phyloP scores from a whole-genome alignment of 169 alveolate species.

The Cryptosporidium parvum region DNA sequence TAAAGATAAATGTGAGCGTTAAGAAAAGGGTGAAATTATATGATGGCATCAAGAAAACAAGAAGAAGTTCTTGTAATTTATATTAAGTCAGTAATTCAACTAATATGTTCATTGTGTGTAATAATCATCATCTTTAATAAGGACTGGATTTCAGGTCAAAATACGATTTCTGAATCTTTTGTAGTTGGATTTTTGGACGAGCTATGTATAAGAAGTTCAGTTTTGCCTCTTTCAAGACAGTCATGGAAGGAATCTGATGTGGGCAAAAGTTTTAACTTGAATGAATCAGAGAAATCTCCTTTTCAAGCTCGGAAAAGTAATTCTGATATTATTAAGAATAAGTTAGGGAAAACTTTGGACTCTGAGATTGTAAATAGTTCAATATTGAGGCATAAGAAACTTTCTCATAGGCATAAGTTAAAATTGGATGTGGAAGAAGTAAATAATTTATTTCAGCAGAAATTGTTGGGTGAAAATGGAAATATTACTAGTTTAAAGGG shows the following conservation, averaged over 20 bases:
- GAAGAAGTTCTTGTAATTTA: conserved; percentile 54
- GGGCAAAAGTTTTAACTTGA: background rate
- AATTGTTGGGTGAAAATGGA: background rate
- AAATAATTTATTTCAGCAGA: background rate
- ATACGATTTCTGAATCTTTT: background rate
- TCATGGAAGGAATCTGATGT: background rate
- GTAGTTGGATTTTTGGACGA: conserved; percentile 30
- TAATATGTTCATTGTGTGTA: conserved; percentile 14
- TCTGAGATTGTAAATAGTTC: background rate
- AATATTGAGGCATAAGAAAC: conserved; percentile 1
- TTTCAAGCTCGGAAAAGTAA: background rate
- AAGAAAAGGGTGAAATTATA: conserved; percentile 7
- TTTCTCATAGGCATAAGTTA: background rate
- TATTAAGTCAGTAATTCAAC: conserved; percentile 33
- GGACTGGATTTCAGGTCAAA: conserved; percentile 52
- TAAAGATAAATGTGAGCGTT: background rate
- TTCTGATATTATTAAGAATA: background rate
- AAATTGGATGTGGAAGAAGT: background rate
- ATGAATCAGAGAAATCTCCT: background rate
- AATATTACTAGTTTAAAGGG: background rate
- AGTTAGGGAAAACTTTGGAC: background rate
- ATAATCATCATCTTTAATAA: conserved; percentile 11
- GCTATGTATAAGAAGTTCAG: conserved; percentile 3
- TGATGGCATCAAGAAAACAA: conserved; percentile 30
- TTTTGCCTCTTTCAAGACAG: background rate